Evolutionary conservation across 2,329 filamentous ascomycete genomes (phyloP).

Genomic region (Neocatenulostroma microsporum): DNA sequence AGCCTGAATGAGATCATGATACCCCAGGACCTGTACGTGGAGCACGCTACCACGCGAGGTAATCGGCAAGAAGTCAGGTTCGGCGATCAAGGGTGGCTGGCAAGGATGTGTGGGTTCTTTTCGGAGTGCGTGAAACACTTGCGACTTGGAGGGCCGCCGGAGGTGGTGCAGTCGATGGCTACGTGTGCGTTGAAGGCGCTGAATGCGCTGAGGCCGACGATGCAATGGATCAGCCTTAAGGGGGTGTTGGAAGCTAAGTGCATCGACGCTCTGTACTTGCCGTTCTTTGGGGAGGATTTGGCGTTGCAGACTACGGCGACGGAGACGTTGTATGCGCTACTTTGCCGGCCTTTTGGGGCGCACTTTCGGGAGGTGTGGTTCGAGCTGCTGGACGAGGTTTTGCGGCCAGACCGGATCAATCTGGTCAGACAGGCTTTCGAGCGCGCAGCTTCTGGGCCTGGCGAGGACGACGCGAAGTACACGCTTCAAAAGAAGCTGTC

Average conservation of each 20-base stretch:
- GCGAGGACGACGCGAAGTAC: slow-evolving; percentile 87
- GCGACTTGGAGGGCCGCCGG: slow-evolving; percentile 42
- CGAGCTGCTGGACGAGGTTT: slow-evolving; percentile 20
- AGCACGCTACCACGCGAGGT: slow-evolving; percentile 56
- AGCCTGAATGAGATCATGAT: slow-evolving; percentile 93
- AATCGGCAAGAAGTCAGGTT: slow-evolving; percentile 61
- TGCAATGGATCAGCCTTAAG: slow-evolving; percentile 82
- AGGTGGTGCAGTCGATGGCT: slow-evolving; percentile 47
- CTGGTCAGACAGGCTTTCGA: slow-evolving; percentile 26
- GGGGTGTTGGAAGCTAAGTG: slow-evolving; percentile 65
- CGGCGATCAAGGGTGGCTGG: slow-evolving; percentile 80
- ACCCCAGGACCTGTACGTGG: slow-evolving; percentile 63
- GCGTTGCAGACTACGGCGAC: slow-evolving; percentile 62
- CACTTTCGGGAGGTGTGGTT: slow-evolving; percentile 52
- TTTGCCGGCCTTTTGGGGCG: slow-evolving; percentile 49
- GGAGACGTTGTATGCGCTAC: slow-evolving; percentile 31
- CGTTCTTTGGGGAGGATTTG: slow-evolving; percentile 61
- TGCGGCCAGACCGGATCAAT: slow-evolving; percentile 23
- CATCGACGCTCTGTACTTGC: slow-evolving; percentile 62
- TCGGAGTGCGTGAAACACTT: slow-evolving; percentile 56
- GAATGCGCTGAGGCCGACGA: slow-evolving; percentile 66
- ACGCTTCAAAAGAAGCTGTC: slow-evolving; percentile 87
- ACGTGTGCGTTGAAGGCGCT: slow-evolving; percentile 66
- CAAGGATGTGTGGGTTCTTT: slow-evolving; percentile 66
- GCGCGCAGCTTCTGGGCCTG: slow-evolving; percentile 33